phyloP scores from a whole-genome alignment of 2,329 filamentous ascomycete species.

The Purpureocillium takamizusanense region DNA sequence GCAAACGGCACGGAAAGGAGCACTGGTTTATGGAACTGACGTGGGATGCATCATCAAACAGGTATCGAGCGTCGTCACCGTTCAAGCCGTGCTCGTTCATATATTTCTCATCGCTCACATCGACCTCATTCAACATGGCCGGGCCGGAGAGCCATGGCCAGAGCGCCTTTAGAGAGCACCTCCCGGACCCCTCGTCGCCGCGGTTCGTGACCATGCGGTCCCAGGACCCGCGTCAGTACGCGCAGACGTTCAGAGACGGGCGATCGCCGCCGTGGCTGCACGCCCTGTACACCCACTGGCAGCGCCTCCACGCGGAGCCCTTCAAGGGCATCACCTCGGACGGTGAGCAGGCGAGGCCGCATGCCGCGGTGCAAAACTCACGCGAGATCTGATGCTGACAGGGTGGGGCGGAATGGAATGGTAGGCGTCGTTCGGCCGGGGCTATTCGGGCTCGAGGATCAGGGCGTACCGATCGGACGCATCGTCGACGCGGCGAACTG shows the following conservation, averaged over 20 bases:
- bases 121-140: neutral
- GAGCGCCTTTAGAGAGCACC: neutral
- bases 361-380: neutral
- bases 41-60: too few relatives aligned
- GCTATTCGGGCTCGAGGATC: slow-evolving; percentile 53
- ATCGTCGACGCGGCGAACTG: slow-evolving; percentile 44
- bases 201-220: slow-evolving; percentile 51
- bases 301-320: slow-evolving; percentile 51
- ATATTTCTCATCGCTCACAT: too few relatives aligned
- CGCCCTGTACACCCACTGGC: slow-evolving; percentile 50
- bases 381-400: too few relatives aligned
- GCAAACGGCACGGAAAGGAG: too few relatives aligned
- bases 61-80: too few relatives aligned
- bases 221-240: slow-evolving; percentile 56
- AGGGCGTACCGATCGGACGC: slow-evolving; percentile 47
- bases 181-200: neutral
- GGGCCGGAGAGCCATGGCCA: neutral
- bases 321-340: slow-evolving; percentile 64
- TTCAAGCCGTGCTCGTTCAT: too few relatives aligned
- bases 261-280: slow-evolving; percentile 60
- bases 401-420: too few relatives aligned
- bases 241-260: slow-evolving; percentile 46
- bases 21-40: too few relatives aligned
- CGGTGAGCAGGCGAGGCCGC: slow-evolving; percentile 35
- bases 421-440: slow-evolving; percentile 39